Evolutionary conservation across 78 protist genomes (phyloP).

Genomic region (Chrysochromulina tobinii): DNA sequence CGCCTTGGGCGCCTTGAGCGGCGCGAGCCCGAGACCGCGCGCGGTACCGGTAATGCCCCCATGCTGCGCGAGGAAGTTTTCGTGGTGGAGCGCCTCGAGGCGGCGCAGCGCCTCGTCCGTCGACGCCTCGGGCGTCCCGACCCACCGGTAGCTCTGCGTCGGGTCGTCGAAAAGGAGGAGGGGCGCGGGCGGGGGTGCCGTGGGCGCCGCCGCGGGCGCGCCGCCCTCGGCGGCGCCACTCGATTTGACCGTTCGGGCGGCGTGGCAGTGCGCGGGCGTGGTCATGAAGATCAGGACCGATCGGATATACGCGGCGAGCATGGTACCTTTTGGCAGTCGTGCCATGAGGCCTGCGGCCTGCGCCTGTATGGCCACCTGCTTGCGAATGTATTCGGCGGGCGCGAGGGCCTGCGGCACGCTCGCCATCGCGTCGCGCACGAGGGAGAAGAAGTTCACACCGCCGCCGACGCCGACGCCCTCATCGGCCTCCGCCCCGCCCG

Average conservation of each 20-base stretch:
- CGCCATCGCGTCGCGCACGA: neutral
- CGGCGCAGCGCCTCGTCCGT: neutral
- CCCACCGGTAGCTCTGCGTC: neutral
- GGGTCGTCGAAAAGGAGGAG: neutral
- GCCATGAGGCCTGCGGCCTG: neutral
- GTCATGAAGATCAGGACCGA: neutral
- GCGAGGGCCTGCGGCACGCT: neutral
- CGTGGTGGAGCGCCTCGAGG: neutral
- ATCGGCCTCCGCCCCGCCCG: neutral
- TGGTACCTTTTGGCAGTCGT: neutral
- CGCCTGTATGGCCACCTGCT: constrained; percentile 2
- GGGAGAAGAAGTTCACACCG: neutral
- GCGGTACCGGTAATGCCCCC: too few species aligned
- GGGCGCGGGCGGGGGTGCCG: neutral
- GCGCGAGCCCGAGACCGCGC: too few species aligned
- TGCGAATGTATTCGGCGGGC: neutral
- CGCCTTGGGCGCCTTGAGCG: neutral
- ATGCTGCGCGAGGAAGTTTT: too few species aligned
- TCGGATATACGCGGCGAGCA: neutral
- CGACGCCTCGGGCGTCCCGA: neutral
- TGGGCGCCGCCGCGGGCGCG: neutral
- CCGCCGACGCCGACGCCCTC: neutral
- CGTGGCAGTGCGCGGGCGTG: neutral
- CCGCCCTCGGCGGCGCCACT: too few species aligned
- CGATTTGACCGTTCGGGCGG: neutral